Base-by-base conservation (phyloP, 225 moss, liverwort and hornwort species). In the Bryoerythrophyllum caledonicum region DNA sequence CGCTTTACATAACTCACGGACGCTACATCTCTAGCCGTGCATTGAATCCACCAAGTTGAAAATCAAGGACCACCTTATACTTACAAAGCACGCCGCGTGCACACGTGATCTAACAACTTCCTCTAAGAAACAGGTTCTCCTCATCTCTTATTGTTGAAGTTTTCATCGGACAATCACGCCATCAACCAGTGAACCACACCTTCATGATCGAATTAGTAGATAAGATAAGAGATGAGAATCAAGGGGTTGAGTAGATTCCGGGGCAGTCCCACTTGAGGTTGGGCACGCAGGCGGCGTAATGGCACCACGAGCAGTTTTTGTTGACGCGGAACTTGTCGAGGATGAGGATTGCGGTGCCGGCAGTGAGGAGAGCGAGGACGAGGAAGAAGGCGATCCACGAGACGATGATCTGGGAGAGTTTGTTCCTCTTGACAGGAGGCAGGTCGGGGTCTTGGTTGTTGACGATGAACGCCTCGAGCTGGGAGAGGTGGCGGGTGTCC, bases 231-330 rank as follows among this genome's bases (percentile, higher is more conserved):
- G 32, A 3, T 32, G 10, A 38, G 37, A 38, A 2, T 38, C 23
- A 83, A 8, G 76, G 72, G 43, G 32, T 74, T 5, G 49, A 19
- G 28, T 79, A 84, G 2, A 20, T 19, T 24, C 87, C 83, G 0
- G 87, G 74, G 54, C 96, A 96, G 3, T 79, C 74, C 96, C 96
- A 96, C 46, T 83, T 85, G 0, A 90, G 86, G 1, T 83, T 85
- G 0, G 89, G 89, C 21, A 96, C 96, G 54, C 96, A 96, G 25
- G 83, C 90, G 27, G 87, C 78, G 67, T 92, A 94, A 63, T 92
- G 91, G 74, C 96, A 96, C 96, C 96, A 96, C 19, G 82, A 76
- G 70, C 96, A 96, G 68, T 55, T 71, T 19, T 90, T 81, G 52
- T 90, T 88, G 1, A 81, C 91, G 24, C 84, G 66, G 1, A 92